Base-by-base conservation (phyloP, 2,329 filamentous ascomycete species). In the Fusarium sp. region DNA sequence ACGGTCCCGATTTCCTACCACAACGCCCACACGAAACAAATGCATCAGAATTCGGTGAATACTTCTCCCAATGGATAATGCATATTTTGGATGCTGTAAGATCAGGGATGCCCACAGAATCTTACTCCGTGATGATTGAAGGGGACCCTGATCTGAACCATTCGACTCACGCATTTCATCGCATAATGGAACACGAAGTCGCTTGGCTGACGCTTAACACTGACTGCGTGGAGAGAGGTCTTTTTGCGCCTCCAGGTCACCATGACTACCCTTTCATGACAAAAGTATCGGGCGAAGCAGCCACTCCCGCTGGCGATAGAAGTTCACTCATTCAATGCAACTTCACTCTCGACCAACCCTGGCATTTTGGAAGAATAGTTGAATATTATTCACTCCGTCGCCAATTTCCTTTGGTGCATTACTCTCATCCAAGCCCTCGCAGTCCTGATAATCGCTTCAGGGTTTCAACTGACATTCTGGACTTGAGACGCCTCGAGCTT, bases 321-420 rank as follows among this genome's bases (percentile, higher is more conserved):
- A 23, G 38, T 6, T 53, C 55, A 1, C 40, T 61, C 28, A 12
- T 62, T 10, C 38, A 28, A 10, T 59, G 50, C 18, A 68, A 68
- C 33, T 68, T 66, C 8, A 46, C 49, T 8, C 20, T 57, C 11
- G 44, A 28, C 9, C 42, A 47, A 26, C 20, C 50, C 4, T 62
- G 60, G 47, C 40, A 65, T 5, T 49, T 51, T 26, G 16, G 38
- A 6, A 13, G 44, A 8, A 23, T 67, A 2, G 7, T 28, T 6
- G 16, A 57, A 18, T 4, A 52, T 12, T 11, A 50, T 4, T 44
- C 42, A 8, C 7, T 41, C 38, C 1, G 6, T 8, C 6, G 13
- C 12, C 8, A 20, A 40, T 11, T n/a, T 40, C 12, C 37, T 20
- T 4, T 20, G 4, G 20, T 20, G 20, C 20, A 20, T 20, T 20